Evolutionary conservation across 495 filamentous ascomycete genomes (phyloP), one percentile per base, ranked within the genome.

Genomic region (Penicillium paxilli): DNA sequence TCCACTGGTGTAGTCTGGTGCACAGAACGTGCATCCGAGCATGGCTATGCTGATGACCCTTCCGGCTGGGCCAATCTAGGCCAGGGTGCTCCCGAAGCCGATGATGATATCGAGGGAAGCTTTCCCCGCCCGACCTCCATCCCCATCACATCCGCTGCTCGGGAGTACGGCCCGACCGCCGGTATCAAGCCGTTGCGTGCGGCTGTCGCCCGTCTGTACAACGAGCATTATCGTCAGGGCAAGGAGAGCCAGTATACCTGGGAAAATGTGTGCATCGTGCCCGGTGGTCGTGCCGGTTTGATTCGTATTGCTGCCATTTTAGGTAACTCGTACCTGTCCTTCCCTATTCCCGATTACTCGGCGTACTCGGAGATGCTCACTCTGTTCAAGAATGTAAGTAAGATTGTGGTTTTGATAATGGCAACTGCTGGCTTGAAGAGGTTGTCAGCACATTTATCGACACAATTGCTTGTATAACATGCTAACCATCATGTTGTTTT

Each of bases 191-290:
- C 89, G 20, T 78, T 98, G 51, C 80, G 93, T 46, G 86, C 89
- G 54, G 93, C 93, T 12, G 91, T 98, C n/a, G 93, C 93, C 26
- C 81, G 83, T 47, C 81, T 98, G 52, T 98, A 98, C 78, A 97
- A 98, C 64, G 86, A 84, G 64, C 91, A 96, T 70, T 92, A 96
- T 64, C 85, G 93, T 38, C 76, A 92, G 71, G 90, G 88, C 53
- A 92, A 94, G 73, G 75, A 80, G n/a, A 92, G 88, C 67, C 79
- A 96, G 71, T 97, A 98, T 67, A 92, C 88, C n/a, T 96, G 91
- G 87, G 93, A 97, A 75, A 97, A 98, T 72, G 93, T 97, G n/a
- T 92, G 89, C 71, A 95, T 98, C 65, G 93, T 98, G 4, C 93
- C 93, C 35, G 93, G 93, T 69, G 93, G 93, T 22, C 80, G 93